These are phyloP conservation scores for Penicillium alfredii DNA, from an alignment of 495 filamentous ascomycete genomes.

Conservation along the genomic window DNA sequence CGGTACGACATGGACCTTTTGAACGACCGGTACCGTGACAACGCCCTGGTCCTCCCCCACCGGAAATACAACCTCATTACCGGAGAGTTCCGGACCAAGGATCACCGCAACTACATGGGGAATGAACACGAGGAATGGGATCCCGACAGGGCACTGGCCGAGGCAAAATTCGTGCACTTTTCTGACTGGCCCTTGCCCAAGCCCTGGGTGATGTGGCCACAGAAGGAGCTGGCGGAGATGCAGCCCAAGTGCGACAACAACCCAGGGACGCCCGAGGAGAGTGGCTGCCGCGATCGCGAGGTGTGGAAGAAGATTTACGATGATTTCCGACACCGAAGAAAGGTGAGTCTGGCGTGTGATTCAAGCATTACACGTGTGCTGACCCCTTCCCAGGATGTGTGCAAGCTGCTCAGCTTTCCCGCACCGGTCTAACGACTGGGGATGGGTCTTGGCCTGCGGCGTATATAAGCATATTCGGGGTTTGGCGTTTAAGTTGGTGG, in stretches of 20 bases:
- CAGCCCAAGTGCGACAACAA: conserved; percentile 55
- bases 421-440: conserved; percentile 31
- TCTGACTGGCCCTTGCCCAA: conserved; percentile 77
- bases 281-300: conserved; percentile 56
- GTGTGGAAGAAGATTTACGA: conserved; percentile 68
- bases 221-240: conserved; percentile 45
- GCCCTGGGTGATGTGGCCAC: conserved; percentile 64
- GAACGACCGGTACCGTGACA: conserved; percentile 61
- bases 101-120: conserved; percentile 60
- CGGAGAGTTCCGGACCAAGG: conserved; percentile 59
- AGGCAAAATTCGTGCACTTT: conserved; percentile 77
- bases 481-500: neutral
- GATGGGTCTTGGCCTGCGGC: neutral
- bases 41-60: conserved; percentile 69
- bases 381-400: conserved; percentile 35
- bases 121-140: conserved; percentile 62
- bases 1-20: conserved; percentile 69
- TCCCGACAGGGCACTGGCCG: conserved; percentile 51
- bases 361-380: neutral
- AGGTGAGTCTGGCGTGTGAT: conserved; percentile 36
- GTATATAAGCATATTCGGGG: no score
- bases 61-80: conserved; percentile 63
- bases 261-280: conserved; percentile 38
- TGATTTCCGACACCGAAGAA: conserved; percentile 57
- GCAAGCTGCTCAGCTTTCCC: conserved; percentile 43